Evolutionary conservation across 495 filamentous ascomycete species (phyloP).

Genomic region (Tuber indicum): DNA sequence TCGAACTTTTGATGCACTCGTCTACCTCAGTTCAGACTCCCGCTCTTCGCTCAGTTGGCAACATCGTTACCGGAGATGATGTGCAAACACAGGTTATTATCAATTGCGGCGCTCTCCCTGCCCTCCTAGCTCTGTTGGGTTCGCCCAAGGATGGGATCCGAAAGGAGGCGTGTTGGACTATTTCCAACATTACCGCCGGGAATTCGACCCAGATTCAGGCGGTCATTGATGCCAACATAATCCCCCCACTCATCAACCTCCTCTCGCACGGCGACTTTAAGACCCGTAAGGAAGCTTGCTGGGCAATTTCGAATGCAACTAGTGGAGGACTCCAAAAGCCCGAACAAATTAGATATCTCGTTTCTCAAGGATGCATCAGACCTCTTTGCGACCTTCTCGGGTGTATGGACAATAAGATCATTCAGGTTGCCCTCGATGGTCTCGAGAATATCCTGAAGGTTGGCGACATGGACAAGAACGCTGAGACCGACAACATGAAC

Average conservation of each 20-base stretch:
- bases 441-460: slow-evolving; percentile 99
- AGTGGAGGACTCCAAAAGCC: slow-evolving; percentile 97
- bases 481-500: slow-evolving; percentile 76
- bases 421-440: slow-evolving; percentile 96
- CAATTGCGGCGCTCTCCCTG: slow-evolving; percentile 90
- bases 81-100: slow-evolving; percentile 99
- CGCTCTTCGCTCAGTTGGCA: slow-evolving; percentile 92
- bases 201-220: slow-evolving; percentile 97
- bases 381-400: slow-evolving; percentile 92
- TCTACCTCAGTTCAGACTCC: slow-evolving; percentile 98
- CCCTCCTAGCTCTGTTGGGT: slow-evolving; percentile 82
- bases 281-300: slow-evolving; percentile 99
- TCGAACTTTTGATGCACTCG: slow-evolving; percentile 97
- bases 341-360: slow-evolving; percentile 94
- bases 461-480: slow-evolving; percentile 95
- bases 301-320: slow-evolving; percentile 99
- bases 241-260: slow-evolving; percentile 90
- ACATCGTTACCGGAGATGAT: slow-evolving; percentile 98
- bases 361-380: slow-evolving; percentile 89
- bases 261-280: slow-evolving; percentile 96
- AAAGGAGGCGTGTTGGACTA: slow-evolving; percentile 99
- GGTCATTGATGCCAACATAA: slow-evolving; percentile 94
- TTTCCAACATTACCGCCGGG: slow-evolving; percentile 96
- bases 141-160: slow-evolving; percentile 98
- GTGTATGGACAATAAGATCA: slow-evolving; percentile 99